Conservation (phyloP, 2,329 filamentous ascomycete species). For the Pseudogymnoascus sp. region DNA sequence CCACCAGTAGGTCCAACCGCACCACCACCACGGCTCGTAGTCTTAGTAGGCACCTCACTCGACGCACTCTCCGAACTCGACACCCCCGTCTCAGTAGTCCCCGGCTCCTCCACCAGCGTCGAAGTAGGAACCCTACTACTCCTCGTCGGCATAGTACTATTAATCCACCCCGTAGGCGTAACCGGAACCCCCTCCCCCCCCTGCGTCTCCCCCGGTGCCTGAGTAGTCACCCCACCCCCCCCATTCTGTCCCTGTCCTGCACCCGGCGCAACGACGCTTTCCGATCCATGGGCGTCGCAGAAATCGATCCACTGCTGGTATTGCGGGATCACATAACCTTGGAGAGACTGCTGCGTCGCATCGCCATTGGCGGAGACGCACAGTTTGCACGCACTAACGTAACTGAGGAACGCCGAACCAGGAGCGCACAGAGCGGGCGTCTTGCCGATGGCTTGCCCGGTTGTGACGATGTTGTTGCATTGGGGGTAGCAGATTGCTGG, state of each 20-base stretch:
- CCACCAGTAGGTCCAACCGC: not conserved
- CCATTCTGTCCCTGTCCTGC: not conserved
- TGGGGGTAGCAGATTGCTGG: slow-evolving; percentile 43
- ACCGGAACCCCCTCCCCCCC: not conserved
- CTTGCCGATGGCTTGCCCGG: slow-evolving; percentile 43
- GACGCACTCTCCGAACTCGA: not conserved
- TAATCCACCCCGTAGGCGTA: not conserved
- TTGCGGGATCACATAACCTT: slow-evolving; percentile 17
- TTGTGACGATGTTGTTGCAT: slow-evolving; percentile 44
- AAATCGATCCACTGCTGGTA: slow-evolving; percentile 23
- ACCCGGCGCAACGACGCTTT: slow-evolving; percentile 5
- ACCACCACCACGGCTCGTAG: not conserved
- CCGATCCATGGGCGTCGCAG: slow-evolving; percentile 16
- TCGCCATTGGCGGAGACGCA: slow-evolving; percentile 19
- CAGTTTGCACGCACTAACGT: slow-evolving; percentile 32
- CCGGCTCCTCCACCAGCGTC: not conserved
- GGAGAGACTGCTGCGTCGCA: slow-evolving; percentile 8
- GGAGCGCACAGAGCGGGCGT: slow-evolving; percentile 36
- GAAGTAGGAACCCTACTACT: not conserved
- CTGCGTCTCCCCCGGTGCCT: not conserved
- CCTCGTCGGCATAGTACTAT: not conserved
- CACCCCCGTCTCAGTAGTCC: not conserved
- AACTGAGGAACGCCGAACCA: slow-evolving; percentile 35
- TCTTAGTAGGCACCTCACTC: not conserved
- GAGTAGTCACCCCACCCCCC: not conserved